phyloP scores from a whole-genome alignment of 176 grass and related monocot genomes.

The Cenchrus fungigraminus region DNA sequence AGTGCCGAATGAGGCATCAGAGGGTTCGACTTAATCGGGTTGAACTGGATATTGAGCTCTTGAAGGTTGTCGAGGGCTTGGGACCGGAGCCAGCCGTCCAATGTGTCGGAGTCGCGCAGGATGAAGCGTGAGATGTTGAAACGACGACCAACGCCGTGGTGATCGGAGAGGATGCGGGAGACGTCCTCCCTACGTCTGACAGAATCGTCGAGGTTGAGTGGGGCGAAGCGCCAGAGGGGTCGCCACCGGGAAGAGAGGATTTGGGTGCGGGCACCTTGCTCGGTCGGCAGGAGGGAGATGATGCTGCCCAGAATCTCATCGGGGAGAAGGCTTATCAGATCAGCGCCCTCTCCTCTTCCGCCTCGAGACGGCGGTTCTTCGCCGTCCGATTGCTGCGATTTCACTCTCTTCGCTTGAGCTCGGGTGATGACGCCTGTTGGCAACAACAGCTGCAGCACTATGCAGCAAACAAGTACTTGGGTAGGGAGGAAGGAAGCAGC shows the following conservation, averaged over 20 bases:
- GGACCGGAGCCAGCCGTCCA: not conserved
- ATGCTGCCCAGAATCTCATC: not conserved
- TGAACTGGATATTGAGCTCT: not conserved
- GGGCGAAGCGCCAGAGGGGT: not conserved
- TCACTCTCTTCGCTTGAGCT: not conserved
- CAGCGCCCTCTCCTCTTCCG: too few species aligned
- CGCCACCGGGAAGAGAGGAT: constrained; percentile 6
- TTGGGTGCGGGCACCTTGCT: not conserved
- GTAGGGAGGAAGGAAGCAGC: too few species aligned
- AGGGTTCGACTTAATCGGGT: too few species aligned
- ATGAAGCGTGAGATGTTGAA: not conserved
- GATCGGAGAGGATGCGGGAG: not conserved
- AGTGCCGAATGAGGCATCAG: too few species aligned
- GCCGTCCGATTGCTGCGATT: not conserved
- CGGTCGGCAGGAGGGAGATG: not conserved
- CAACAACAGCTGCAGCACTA: too few species aligned
- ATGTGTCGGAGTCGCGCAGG: too few species aligned
- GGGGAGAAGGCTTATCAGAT: not conserved
- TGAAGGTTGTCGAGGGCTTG: not conserved
- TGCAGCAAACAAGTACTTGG: too few species aligned
- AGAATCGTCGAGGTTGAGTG: not conserved
- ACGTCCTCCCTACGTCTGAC: not conserved
- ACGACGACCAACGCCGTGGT: not conserved
- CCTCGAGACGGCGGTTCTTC: too few species aligned
- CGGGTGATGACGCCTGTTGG: not conserved